Evolutionary conservation across 441 rosid genomes (phyloP).

Genomic region (Populus tomentosa): DNA sequence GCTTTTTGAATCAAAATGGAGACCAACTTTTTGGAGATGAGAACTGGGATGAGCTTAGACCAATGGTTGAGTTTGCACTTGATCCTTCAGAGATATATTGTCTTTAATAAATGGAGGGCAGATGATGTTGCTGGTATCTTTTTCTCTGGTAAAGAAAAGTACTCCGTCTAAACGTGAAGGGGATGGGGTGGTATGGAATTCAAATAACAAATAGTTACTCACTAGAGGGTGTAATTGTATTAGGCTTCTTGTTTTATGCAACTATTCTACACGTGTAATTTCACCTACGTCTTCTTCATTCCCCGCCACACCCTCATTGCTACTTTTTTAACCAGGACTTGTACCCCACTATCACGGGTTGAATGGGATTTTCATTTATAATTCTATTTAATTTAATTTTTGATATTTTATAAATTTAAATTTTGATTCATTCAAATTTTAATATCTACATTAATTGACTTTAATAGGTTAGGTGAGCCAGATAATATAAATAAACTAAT

Average conservation of each 20-base stretch:
- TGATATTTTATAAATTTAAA: too few species aligned
- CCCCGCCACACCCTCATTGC: neutral
- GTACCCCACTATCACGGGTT: neutral
- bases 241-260: neutral
- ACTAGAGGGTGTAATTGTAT: neutral
- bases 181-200: neutral
- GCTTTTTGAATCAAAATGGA: neutral
- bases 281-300: neutral
- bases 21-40: slow-evolving; percentile 2
- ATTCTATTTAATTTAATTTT: too few species aligned
- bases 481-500: too few species aligned
- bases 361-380: too few species aligned
- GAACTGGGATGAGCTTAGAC: slow-evolving; percentile 23
- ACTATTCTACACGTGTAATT: neutral
- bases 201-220: neutral
- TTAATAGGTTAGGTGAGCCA: too few species aligned
- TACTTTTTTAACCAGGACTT: neutral
- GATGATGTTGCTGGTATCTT: too few species aligned
- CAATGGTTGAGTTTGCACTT: slow-evolving; percentile 18
- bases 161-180: neutral
- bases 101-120: neutral
- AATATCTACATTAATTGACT: too few species aligned
- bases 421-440: too few species aligned
- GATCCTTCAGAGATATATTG: neutral
- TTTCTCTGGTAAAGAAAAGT: neutral